Conservation (phyloP, 768 basidiomycete species). For the Agrocybe chaxingu region DNA sequence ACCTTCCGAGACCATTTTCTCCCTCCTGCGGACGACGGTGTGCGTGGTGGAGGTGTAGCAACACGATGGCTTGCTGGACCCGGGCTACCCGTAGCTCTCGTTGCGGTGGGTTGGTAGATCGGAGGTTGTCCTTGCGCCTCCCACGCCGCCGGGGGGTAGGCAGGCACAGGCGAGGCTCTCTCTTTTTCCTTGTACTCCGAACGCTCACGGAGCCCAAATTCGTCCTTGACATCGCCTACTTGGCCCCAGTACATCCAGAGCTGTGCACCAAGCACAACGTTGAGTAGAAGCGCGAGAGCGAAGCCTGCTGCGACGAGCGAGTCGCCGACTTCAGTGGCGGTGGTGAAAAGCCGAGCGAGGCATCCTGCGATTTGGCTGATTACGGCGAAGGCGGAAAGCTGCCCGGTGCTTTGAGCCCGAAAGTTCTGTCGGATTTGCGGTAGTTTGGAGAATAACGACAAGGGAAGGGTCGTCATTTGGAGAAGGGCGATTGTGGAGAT, state of each 20-base stretch:
- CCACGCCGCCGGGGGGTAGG: constrained; percentile 11
- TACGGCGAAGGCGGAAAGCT: constrained; percentile 92
- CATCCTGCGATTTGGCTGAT: constrained; percentile 86
- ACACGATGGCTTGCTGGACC: constrained; percentile 33
- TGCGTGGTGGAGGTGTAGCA: constrained; percentile 39
- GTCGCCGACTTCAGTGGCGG: constrained; percentile 86
- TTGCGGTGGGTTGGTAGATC: constrained; percentile 14
- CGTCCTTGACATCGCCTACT: constrained; percentile 26
- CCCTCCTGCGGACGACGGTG: constrained; percentile 44
- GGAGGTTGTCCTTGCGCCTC: constrained; percentile 11
- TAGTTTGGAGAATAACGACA: constrained; percentile 89
- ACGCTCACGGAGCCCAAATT: constrained; percentile 12
- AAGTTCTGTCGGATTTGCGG: constrained; percentile 90
- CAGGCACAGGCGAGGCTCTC: constrained; percentile 8
- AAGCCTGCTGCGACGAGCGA: constrained; percentile 79
- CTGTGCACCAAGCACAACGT: constrained; percentile 80
- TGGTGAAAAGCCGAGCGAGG: constrained; percentile 91
- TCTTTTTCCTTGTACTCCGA: constrained; percentile 3
- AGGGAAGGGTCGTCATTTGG: constrained; percentile 84
- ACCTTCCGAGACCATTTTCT: constrained; percentile 76
- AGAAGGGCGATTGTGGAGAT: constrained; percentile 56
- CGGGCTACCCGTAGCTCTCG: not conserved
- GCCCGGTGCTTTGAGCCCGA: constrained; percentile 77
- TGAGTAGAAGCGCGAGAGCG: constrained; percentile 76
- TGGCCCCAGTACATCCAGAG: constrained; percentile 83